These are phyloP conservation scores for Incumbomyces lentus DNA, from an alignment of 2,329 filamentous ascomycete species.

Conservation along the genomic window DNA sequence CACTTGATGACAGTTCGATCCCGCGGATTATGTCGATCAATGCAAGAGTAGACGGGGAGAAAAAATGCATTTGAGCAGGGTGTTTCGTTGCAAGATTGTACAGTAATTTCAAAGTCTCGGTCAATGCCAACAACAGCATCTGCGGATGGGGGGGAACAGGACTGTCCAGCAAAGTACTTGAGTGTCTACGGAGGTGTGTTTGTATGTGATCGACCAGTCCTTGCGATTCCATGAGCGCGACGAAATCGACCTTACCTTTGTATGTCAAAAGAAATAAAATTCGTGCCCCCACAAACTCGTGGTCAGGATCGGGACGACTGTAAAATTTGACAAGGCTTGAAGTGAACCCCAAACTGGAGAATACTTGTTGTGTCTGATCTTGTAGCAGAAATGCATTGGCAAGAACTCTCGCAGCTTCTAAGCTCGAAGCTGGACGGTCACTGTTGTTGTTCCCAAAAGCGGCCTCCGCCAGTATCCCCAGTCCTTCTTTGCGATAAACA, in stretches of 20 bases:
- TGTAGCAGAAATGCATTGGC: constrained; percentile 74
- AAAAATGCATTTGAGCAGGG: constrained; percentile 49
- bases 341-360: constrained; percentile 60
- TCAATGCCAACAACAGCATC: constrained; percentile 67
- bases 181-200: constrained; percentile 61
- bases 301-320: constrained; percentile 62
- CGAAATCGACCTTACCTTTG: constrained; percentile 51
- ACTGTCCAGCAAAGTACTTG: constrained; percentile 26
- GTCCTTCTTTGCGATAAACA: constrained; percentile 73
- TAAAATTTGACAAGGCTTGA: constrained; percentile 60
- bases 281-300: constrained; percentile 76
- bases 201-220: constrained; percentile 58
- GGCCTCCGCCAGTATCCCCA: constrained; percentile 60
- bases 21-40: constrained; percentile 60
- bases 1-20: constrained; percentile 50
- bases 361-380: constrained; percentile 56
- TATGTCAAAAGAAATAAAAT: constrained; percentile 75
- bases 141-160: constrained; percentile 16
- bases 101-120: constrained; percentile 74
- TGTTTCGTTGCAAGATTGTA: constrained; percentile 80
- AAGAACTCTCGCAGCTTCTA: constrained; percentile 37
- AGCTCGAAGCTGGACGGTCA: constrained; percentile 39
- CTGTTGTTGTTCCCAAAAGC: constrained; percentile 57
- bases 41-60: constrained; percentile 57
- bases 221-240: constrained; percentile 53